Base-by-base conservation (phyloP, 202 grass and related monocot species). In the Hordeum pubiflorum region DNA sequence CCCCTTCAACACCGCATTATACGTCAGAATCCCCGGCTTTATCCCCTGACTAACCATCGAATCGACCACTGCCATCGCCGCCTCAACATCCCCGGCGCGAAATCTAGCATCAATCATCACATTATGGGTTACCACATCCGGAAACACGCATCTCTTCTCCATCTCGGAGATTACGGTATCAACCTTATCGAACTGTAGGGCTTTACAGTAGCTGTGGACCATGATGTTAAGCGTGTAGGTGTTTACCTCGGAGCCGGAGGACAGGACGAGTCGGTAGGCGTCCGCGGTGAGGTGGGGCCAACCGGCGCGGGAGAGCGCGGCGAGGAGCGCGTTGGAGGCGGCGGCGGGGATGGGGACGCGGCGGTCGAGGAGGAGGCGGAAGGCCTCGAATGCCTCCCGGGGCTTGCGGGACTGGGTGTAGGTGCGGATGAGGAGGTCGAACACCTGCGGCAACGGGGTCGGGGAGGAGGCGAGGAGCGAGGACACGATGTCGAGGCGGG, bases 371-470 rank as follows among this genome's bases (percentile, higher is more conserved):
- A 98, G 56, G 74, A 93, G 60, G 60, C 86, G 82, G 74, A 98
- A 98, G 56, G 91, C 88, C 87, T 94, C 89, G 54, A 87, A 89
- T 4, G 91, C 91, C 83, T 98, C 95, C 9, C 88, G 82, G 15
- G 86, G 82, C 90, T 98, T 98, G 68, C 95, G 77, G 63, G 89
- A 91, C 85, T 98, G 95, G n/a, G 93, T 89, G 84, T 92, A 97
- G 31, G 92, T 97, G 79, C 95, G 95, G 80, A 98, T 91, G 61
- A 95, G 89, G 32, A 98, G 95, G 70, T 98, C 95, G 72, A 98
- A 94, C 71, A 89, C 86, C 67, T 85, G 84, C 59, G 74, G 71
- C 40, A 78, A 84, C 63, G 39, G 71, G 63, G 58, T 57, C 12
- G 48, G 24, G 68, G 81, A 79, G 62, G 81, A 80, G 37, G 82